Evolutionary conservation across 257 asterid genomes (phyloP).

Genomic region (Cruciata laevipes): DNA sequence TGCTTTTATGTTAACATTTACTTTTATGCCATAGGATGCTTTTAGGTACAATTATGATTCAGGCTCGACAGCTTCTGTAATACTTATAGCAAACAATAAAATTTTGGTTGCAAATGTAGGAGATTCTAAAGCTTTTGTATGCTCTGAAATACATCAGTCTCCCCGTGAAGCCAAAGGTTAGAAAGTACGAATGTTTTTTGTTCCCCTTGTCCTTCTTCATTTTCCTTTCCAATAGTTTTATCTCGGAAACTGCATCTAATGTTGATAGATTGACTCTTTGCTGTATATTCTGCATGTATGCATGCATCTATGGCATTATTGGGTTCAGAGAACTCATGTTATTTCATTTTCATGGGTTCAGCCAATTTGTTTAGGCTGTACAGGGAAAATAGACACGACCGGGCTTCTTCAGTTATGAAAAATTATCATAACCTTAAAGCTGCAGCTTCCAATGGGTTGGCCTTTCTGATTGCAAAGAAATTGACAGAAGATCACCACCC

Average conservation of each 20-base stretch:
- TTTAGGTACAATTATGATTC: slow-evolving; percentile 53
- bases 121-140: slow-evolving; percentile 90
- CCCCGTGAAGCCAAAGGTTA: slow-evolving; percentile 86
- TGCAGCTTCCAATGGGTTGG: slow-evolving; percentile 71
- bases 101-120: slow-evolving; percentile 92
- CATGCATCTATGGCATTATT: neutral
- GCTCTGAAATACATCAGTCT: slow-evolving; percentile 79
- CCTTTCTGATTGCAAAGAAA: slow-evolving; percentile 62
- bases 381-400: slow-evolving; percentile 47
- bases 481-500: slow-evolving; percentile 96
- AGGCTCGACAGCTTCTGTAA: slow-evolving; percentile 88
- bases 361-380: slow-evolving; percentile 69
- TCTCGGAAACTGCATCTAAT: neutral
- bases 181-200: slow-evolving; percentile 8
- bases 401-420: slow-evolving; percentile 42
- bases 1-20: slow-evolving; percentile 21
- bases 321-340: neutral
- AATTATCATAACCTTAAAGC: slow-evolving; percentile 51
- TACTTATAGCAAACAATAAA: slow-evolving; percentile 66
- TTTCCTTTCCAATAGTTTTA: neutral
- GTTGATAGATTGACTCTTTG: neutral
- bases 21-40: slow-evolving; percentile 62
- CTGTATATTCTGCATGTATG: neutral
- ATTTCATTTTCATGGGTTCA: slow-evolving; percentile 22
- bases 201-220: no score